phyloP scores from a whole-genome alignment of 345 rosid species.

The Arabidopsis arenosa region DNA sequence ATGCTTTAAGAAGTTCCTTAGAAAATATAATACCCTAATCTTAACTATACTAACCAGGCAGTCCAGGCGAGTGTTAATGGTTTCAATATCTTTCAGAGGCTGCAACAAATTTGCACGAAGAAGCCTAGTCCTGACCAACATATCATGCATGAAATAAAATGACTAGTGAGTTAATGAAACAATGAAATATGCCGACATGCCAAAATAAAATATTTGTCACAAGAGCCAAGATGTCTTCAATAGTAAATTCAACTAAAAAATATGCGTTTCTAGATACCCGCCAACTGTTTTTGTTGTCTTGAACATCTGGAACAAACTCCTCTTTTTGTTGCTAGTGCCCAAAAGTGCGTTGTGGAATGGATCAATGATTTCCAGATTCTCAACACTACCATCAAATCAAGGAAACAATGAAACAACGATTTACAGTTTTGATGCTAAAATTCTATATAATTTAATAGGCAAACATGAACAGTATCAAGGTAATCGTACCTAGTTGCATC shows the following conservation, averaged over 20 bases:
- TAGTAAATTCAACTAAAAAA: conserved; percentile 17
- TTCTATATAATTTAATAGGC: conserved; percentile 18
- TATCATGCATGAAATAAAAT: conserved; percentile 34
- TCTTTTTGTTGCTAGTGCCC: conserved; percentile 94
- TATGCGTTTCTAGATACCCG: conserved; percentile 60
- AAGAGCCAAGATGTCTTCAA: not conserved
- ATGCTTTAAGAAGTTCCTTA: conserved; percentile 21
- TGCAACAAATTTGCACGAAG: conserved; percentile 97
- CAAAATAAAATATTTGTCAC: conserved; percentile 15
- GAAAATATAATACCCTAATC: conserved; percentile 29
- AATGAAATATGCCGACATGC: conserved; percentile 25
- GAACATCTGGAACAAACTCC: conserved; percentile 92
- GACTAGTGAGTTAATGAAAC: conserved; percentile 16
- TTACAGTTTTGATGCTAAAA: not conserved
- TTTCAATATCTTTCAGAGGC: conserved; percentile 93
- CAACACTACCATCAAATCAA: conserved; percentile 66
- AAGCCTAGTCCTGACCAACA: conserved; percentile 84
- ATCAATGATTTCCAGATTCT: conserved; percentile 90
- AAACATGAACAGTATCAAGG: conserved; percentile 19
- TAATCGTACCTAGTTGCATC: conserved; percentile 85
- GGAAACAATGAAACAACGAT: conserved; percentile 28
- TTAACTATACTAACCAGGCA: conserved; percentile 75
- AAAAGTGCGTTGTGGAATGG: conserved; percentile 77
- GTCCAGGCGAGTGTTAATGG: conserved; percentile 90
- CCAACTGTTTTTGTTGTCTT: conserved; percentile 96